These are phyloP conservation scores for Cylindrotheca closterium DNA, from an alignment of 108 stramenopile species.

Conservation along the genomic window DNA sequence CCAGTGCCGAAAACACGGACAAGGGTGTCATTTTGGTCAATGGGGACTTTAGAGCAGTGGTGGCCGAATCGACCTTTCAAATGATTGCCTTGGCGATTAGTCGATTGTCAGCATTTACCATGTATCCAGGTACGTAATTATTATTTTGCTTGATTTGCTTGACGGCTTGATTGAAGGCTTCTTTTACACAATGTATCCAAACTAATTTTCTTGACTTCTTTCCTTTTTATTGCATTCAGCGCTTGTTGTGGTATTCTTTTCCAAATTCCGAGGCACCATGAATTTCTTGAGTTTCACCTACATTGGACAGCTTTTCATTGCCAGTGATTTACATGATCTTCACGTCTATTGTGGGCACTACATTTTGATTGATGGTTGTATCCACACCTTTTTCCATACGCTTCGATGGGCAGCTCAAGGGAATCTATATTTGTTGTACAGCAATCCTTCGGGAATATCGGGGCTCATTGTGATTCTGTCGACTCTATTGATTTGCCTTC, in stretches of 20 bases:
- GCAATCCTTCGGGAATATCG: constrained; percentile 21
- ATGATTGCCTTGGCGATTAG: constrained; percentile 35
- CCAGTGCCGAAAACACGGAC: constrained; percentile 19
- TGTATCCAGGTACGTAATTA: constrained; percentile 36
- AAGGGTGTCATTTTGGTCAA: constrained; percentile 34
- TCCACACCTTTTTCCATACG: constrained; percentile 39
- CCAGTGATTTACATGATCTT: constrained; percentile 30
- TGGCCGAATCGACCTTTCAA: constrained; percentile 25
- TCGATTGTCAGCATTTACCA: constrained; percentile 40
- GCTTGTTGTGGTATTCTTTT: constrained; percentile 39
- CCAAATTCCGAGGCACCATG: constrained; percentile 44
- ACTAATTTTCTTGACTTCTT: neutral
- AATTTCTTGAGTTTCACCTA: constrained; percentile 30
- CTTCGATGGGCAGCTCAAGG: constrained; percentile 38
- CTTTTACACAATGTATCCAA: too few species aligned
- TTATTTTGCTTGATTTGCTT: neutral
- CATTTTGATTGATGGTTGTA: constrained; percentile 30
- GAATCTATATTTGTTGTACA: constrained; percentile 32
- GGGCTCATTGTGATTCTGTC: constrained; percentile 31
- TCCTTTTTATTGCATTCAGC: constrained; percentile 3
- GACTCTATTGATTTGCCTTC: constrained; percentile 23
- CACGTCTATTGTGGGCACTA: constrained; percentile 40
- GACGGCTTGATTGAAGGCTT: too few species aligned
- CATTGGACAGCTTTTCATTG: neutral
- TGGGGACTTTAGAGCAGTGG: constrained; percentile 34